A percentile compares a stretch with the other conserved stretches of the same genome.
Evolutionary conservation across 2,329 filamentous ascomycete genomes (phyloP).

Genomic region (Nemania bipapillata): DNA sequence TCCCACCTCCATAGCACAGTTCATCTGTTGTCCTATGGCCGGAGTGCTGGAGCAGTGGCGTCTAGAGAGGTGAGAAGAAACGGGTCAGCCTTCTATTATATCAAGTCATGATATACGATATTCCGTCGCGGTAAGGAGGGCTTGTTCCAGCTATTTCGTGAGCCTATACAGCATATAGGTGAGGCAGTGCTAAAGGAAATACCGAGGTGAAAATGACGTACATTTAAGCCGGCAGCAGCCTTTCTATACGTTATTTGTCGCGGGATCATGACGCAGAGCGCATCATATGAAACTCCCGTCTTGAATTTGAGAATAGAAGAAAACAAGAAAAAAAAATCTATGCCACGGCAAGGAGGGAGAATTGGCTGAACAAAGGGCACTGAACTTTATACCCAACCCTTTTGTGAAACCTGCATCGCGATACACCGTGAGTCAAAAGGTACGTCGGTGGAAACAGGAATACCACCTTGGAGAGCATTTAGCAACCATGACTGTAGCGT

Average conservation of each 20-base stretch:
- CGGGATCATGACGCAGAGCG: conserved; percentile 54
- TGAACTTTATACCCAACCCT: conserved; percentile 25
- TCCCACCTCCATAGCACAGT: conserved; percentile 39
- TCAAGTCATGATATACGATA: not conserved
- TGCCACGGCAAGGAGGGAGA: conserved; percentile 9
- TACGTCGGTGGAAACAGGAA: conserved; percentile 25
- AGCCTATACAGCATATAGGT: conserved; percentile 8
- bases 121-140: not conserved
- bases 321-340: not conserved
- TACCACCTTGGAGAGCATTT: conserved; percentile 16
- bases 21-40: conserved; percentile 39
- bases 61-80: conserved; percentile 41
- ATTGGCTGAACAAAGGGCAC: not conserved
- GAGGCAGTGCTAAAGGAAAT: not conserved
- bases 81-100: conserved; percentile 10
- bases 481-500: conserved; percentile 1
- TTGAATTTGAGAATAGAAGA: conserved; percentile 11
- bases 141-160: conserved; percentile 31
- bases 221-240: conserved; percentile 53
- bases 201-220: conserved; percentile 44
- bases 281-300: conserved; percentile 41
- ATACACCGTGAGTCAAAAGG: conserved; percentile 30
- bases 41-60: conserved; percentile 43
- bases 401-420: conserved; percentile 17
- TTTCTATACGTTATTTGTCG: conserved; percentile 56